Evolutionary conservation across 2,329 filamentous ascomycete genomes (phyloP).

Genomic region (Aspergillus flavus): DNA sequence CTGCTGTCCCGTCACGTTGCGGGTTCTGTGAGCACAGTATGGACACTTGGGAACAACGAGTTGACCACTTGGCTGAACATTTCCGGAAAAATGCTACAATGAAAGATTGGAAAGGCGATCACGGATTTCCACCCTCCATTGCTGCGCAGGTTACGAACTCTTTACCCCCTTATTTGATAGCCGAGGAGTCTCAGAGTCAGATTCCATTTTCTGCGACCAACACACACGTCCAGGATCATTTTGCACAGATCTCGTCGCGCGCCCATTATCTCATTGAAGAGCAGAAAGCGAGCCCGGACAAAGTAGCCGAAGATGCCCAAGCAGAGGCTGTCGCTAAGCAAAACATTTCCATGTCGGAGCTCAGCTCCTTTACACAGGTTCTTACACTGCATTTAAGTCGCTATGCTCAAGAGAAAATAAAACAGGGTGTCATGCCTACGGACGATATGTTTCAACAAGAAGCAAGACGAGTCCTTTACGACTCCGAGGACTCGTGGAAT

Average conservation of each 20-base stretch:
- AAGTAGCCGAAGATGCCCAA: not conserved
- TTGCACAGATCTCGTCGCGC: constrained; percentile 22
- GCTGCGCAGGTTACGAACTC: constrained; percentile 19
- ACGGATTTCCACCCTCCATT: constrained; percentile 42
- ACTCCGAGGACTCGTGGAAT: constrained; percentile 53
- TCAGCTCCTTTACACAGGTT: constrained; percentile 18
- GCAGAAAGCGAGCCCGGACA: not conserved
- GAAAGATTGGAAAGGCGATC: constrained; percentile 56
- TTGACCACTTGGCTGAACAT: constrained; percentile 55
- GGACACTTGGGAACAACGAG: constrained; percentile 53
- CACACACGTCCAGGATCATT: constrained; percentile 18
- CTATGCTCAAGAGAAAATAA: constrained; percentile 19
- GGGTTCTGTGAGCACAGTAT: constrained; percentile 54
- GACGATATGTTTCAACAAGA: constrained; percentile 54
- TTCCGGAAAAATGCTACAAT: constrained; percentile 55
- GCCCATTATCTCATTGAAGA: constrained; percentile 7
- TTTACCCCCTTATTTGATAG: constrained; percentile 26
- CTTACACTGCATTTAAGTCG: constrained; percentile 22
- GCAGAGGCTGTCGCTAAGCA: not conserved
- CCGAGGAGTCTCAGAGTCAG: constrained; percentile 19
- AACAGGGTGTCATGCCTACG: constrained; percentile 39
- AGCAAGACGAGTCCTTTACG: constrained; percentile 52
- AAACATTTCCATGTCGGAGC: not conserved
- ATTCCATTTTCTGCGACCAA: constrained; percentile 26
- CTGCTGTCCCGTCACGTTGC: constrained; percentile 51